Evolutionary conservation across 176 grass and related monocot species (phyloP), one percentile per base, ranked within the genome.

Genomic region (Guadua angustifolia): DNA sequence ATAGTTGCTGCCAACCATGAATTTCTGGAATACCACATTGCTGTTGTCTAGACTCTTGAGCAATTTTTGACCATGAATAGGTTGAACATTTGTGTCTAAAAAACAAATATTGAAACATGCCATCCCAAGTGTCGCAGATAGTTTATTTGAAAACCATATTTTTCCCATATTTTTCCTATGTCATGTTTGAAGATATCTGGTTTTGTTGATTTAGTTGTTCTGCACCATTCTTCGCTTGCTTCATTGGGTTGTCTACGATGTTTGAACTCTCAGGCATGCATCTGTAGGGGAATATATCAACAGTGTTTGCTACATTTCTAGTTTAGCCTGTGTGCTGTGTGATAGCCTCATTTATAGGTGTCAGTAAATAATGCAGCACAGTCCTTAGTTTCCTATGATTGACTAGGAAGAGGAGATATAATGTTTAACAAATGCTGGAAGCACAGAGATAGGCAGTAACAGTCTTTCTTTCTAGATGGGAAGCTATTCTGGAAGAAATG

Each of bases 351-450:
- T 21, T 62, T 29, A 43, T 21, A 44, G 51, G 35, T 74, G 12
- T 29, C 44, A 68, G 8, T 19, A 15, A 46, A 12, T 12, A n/a
- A 75, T 86, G 69, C 18, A 24, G 3, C n/a, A 12, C 25, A 68
- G 18, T 61, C 49, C 25, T 10, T 15, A 64, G 21, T 8, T 40
- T 65, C 9, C 5, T 42, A 40, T 32, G 52, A 57, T 46, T 14
- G 3, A 71, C 5, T 43, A 29, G 32, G 67, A 73, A 57, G 18
- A 69, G 36, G 51, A 59, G 18, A 69, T 44, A 32, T 16, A 72
- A 22, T 85, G 9, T n/a, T 77, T 12, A 66, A 17, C 21, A 58
- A 77, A 77, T 85, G 25, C 11, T 73, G 40, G 43, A 63, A 49
- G 69, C 69, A 62, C 57, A 57, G 18, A 53, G 18, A 46, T 63